Base-by-base conservation (phyloP, 805 yeast genomes). In the Metschnikowia peoriensis region DNA sequence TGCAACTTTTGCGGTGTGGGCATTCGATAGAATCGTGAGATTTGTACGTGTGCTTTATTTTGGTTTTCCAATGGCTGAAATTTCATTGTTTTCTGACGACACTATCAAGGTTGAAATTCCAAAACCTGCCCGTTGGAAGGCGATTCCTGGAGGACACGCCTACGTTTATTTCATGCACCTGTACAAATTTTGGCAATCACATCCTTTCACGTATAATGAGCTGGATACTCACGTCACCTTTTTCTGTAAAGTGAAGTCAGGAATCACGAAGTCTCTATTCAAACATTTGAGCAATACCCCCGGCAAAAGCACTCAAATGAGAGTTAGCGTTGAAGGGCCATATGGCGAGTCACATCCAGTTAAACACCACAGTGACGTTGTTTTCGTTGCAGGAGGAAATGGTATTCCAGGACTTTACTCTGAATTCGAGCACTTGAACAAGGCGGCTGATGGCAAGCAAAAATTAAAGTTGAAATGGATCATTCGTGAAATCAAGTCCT, bases 371-470 rank as follows among this genome's bases (percentile, higher is more conserved):
- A 79, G 82, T 46, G 77, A 79, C 51, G 78, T 84, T 6, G 73
- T 85, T 7, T 75, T 85, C 42, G 55, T 87, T 27, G 86, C 92
- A 7, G 92, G 90, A 45, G 93, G 94, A 32, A 83, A 83, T 49
- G 94, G 94, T 49, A 73, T 88, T 47, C 84, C 93, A 0, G 88
- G 84, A 22, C 68, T 77, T 27, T 66, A 69, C 44, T 72, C 75
- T 16, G 77, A 76, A 57, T 76, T 74, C 42, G 49, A 60, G 39
- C 65, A 69, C 51, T 53, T 69, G 49, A 66, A 67, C 15, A 43
- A 52, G 10, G 52, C 56, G 1, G 49, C 50, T 11, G 51, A 48
- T 28, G 39, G 47, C 4, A 50, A 50, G 27, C 57, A 56, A 40
- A 54, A 50, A 38, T 41, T 58, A 40, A 72, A 66, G 56, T 61